Conservation (phyloP, 2,329 filamentous ascomycete genomes). For the Hypocreales sp. region DNA sequence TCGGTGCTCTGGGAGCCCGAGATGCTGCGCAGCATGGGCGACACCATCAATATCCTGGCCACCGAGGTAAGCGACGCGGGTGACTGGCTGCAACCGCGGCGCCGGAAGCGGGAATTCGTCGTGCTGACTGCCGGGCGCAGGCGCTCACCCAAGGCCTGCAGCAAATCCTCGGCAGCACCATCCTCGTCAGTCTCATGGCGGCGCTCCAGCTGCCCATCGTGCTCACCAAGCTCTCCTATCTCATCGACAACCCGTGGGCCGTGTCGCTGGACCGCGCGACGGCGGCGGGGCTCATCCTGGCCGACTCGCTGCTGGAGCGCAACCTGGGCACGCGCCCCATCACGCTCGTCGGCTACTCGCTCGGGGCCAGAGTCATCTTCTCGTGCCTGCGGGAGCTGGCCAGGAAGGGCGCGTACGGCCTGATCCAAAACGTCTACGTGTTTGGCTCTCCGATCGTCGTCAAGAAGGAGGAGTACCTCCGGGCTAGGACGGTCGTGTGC, state of each 20-base stretch:
- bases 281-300: conserved; percentile 77
- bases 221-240: conserved; percentile 81
- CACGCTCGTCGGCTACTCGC: conserved; percentile 86
- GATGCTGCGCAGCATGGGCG: conserved; percentile 94
- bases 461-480: conserved; percentile 78
- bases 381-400: conserved; percentile 79
- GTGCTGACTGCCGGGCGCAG: conserved; percentile 26
- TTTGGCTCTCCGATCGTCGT: conserved; percentile 88
- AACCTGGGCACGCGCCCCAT: conserved; percentile 84
- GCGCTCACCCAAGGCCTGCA: conserved; percentile 92
- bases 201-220: conserved; percentile 85
- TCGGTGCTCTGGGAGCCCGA: conserved; percentile 96
- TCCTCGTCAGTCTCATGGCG: conserved; percentile 80
- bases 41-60: conserved; percentile 94
- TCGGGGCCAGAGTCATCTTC: conserved; percentile 85
- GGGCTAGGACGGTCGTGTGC: conserved; percentile 66
- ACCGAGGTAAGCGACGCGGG: conserved; percentile 87
- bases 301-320: conserved; percentile 82
- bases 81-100: too few relatives aligned
- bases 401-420: conserved; percentile 65
- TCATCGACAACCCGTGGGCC: conserved; percentile 97
- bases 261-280: conserved; percentile 89
- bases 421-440: conserved; percentile 89
- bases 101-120: too few relatives aligned
- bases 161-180: conserved; percentile 82